Conservation (phyloP, 495 filamentous ascomycete species). For the Hyphodiscus hymeniophilus region DNA sequence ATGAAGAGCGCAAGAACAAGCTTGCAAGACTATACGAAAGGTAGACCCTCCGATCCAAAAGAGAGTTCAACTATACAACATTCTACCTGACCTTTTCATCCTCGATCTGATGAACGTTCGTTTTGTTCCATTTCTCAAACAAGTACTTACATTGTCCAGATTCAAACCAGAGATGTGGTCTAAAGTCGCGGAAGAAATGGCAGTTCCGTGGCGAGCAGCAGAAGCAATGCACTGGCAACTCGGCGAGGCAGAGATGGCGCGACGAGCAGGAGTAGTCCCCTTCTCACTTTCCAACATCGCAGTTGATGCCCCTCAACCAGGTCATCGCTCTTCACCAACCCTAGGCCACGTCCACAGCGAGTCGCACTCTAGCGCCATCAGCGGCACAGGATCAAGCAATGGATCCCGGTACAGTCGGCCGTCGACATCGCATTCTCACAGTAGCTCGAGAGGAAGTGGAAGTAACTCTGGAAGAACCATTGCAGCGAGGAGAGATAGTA, state of each 20-base stretch:
- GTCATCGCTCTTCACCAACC: slow-evolving; percentile 27
- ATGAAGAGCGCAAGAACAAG: slow-evolving; percentile 96
- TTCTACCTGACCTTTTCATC: not conserved
- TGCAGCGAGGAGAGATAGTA: slow-evolving; percentile 33
- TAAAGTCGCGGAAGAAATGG: slow-evolving; percentile 87
- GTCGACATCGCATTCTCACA: slow-evolving; percentile 7
- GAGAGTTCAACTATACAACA: too few relatives aligned
- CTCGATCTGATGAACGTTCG: not conserved
- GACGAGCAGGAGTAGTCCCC: slow-evolving; percentile 74
- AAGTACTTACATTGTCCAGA: slow-evolving; percentile 36
- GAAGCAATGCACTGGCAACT: slow-evolving; percentile 99
- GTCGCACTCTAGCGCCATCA: slow-evolving; percentile 27
- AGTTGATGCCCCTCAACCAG: slow-evolving; percentile 37
- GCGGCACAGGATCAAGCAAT: slow-evolving; percentile 25
- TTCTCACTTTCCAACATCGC: slow-evolving; percentile 60
- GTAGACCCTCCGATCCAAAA: slow-evolving; percentile 43
- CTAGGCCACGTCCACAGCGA: slow-evolving; percentile 37
- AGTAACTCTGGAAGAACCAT: slow-evolving; percentile 35
- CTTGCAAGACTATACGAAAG: slow-evolving; percentile 90
- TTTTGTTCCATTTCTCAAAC: not conserved
- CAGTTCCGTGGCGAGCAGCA: slow-evolving; percentile 90
- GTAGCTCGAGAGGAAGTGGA: slow-evolving; percentile 6
- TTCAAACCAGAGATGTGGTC: slow-evolving; percentile 98
- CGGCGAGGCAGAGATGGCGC: slow-evolving; percentile 86
- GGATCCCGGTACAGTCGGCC: slow-evolving; percentile 11